phyloP scores from a whole-genome alignment of 768 basidiomycete species.

The Phallus indusiatus region DNA sequence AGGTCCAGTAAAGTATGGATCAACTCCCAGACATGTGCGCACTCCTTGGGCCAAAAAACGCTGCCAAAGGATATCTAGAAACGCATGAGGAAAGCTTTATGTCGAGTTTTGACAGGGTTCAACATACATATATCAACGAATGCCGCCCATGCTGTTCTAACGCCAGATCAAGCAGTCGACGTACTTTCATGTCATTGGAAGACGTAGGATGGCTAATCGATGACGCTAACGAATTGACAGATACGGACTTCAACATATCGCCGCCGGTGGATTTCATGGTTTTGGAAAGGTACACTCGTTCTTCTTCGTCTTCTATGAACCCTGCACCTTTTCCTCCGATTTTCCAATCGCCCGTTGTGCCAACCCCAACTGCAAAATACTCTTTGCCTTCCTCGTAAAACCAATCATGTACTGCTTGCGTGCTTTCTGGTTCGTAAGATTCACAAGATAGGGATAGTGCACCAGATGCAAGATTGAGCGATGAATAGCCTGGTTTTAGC shows the following conservation, averaged over 20 bases:
- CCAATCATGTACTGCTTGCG: slow-evolving; percentile 11
- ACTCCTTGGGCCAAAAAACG: slow-evolving; percentile 15
- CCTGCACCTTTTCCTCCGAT: not conserved
- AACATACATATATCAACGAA: slow-evolving; percentile 17
- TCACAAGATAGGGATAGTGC: slow-evolving; percentile 12
- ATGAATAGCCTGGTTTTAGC: not conserved
- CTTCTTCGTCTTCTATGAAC: not conserved
- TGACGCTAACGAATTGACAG: too few relatives aligned
- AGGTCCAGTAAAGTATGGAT: slow-evolving; percentile 16
- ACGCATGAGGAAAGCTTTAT: not conserved
- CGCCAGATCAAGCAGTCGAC: slow-evolving; percentile 11
- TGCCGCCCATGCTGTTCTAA: slow-evolving; percentile 13
- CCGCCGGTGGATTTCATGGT: not conserved
- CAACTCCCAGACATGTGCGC: slow-evolving; percentile 16
- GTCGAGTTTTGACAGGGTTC: not conserved
- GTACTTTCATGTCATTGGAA: slow-evolving; percentile 8
- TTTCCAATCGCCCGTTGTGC: not conserved
- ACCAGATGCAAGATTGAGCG: slow-evolving; percentile 2
- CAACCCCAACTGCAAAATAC: slow-evolving; percentile 1
- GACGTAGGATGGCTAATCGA: not conserved
- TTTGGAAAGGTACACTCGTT: not conserved
- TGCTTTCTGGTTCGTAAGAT: slow-evolving; percentile 13
- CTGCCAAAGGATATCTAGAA: slow-evolving; percentile 19
- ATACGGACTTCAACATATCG: slow-evolving; percentile 10
- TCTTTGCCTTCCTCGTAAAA: slow-evolving; percentile 7